phyloP scores from a whole-genome alignment of 73 alveolate species.

The Paramecium sexaurelia region DNA sequence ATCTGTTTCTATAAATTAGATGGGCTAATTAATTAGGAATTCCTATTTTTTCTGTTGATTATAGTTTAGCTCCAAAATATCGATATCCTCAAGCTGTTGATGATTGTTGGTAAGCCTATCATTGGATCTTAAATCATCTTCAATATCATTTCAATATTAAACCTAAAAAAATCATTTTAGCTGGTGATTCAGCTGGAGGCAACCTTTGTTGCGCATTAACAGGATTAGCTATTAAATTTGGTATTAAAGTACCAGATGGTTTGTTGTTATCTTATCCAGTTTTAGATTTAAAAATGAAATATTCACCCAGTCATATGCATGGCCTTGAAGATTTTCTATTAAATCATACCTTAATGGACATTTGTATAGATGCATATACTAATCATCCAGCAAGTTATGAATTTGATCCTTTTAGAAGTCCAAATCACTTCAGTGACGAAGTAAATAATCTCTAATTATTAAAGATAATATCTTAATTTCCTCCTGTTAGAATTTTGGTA shows the following conservation, averaged over 20 bases:
- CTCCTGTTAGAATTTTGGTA: constrained; percentile 79
- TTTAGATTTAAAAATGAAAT: constrained; percentile 76
- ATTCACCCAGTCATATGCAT: constrained; percentile 83
- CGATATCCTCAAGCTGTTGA: constrained; percentile 84
- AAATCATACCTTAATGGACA: constrained; percentile 81
- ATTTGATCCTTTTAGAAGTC: constrained; percentile 81
- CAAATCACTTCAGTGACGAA: constrained; percentile 72
- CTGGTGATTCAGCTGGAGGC: constrained; percentile 71
- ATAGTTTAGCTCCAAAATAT: constrained; percentile 87
- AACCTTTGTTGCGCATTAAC: constrained; percentile 80
- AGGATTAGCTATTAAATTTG: constrained; percentile 79
- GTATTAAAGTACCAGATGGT: constrained; percentile 91
- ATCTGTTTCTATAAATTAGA: background rate
- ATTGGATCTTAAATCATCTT: constrained; percentile 78
- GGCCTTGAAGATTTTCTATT: constrained; percentile 93
- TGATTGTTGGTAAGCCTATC: constrained; percentile 89
- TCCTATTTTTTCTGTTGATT: constrained; percentile 87
- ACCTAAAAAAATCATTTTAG: constrained; percentile 83
- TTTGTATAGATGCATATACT: constrained; percentile 83
- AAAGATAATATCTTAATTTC: constrained; percentile 72
- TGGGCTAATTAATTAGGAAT: constrained; percentile 77
- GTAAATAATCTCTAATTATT: background rate
- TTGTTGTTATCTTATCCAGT: constrained; percentile 94
- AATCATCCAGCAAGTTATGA: constrained; percentile 71
- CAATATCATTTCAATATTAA: constrained; percentile 73